A percentile compares a stretch with the other conserved stretches of the same genome.
Evolutionary conservation across 2,329 filamentous ascomycete species (phyloP).

Genomic region (Claviceps africana): DNA sequence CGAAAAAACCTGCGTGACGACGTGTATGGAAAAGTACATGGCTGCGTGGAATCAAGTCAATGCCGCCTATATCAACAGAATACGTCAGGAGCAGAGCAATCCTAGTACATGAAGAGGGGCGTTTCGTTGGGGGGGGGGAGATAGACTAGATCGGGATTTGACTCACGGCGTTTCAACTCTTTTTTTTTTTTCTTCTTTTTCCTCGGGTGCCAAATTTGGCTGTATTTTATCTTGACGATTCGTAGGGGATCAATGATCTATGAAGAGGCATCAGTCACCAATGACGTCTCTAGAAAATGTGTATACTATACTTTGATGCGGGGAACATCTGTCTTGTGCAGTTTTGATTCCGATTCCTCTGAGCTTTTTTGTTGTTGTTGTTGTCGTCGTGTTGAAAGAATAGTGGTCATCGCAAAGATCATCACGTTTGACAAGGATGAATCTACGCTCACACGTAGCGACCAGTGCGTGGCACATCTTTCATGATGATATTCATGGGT

Average conservation of each 20-base stretch:
- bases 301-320: neutral
- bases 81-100: constrained; percentile 42
- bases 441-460: neutral
- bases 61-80: constrained; percentile 48
- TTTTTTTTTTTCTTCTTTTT: neutral
- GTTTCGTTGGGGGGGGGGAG: neutral
- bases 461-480: neutral
- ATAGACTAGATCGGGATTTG: neutral
- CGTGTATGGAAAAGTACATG: constrained; percentile 81
- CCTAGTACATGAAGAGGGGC: neutral
- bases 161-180: neutral
- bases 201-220: neutral
- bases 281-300: neutral
- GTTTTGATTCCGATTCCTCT: too few relatives aligned
- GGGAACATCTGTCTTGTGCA: neutral
- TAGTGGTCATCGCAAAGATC: neutral
- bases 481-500: neutral
- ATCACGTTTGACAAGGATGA: neutral
- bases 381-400: too few relatives aligned
- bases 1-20: constrained; percentile 57
- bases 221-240: neutral
- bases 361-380: too few relatives aligned
- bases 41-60: constrained; percentile 64
- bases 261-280: neutral
- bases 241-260: neutral